Evolutionary conservation across 2,329 filamentous ascomycete genomes (phyloP).

Genomic region (Curvularia eragrostidis): DNA sequence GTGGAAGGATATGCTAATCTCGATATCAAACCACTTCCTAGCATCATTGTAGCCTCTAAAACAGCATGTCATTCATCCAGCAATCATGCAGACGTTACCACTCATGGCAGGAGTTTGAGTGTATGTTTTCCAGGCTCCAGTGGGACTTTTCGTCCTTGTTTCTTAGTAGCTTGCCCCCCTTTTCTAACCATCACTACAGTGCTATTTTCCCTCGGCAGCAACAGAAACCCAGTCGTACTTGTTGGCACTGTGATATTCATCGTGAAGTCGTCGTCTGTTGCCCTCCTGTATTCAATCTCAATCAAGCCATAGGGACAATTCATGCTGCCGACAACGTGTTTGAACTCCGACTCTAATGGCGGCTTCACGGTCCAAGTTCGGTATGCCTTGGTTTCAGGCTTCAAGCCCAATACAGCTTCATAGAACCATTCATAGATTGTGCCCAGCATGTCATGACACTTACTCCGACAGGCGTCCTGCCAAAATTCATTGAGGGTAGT

Average conservation of each 20-base stretch:
- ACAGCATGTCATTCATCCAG: no score
- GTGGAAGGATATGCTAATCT: no score
- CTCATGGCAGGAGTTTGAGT: no score
- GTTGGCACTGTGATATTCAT: constrained; percentile 36
- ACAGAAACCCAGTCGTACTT: constrained; percentile 26
- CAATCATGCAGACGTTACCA: no score
- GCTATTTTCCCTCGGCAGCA: constrained; percentile 14
- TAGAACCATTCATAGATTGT: not conserved
- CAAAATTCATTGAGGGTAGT: constrained; percentile 55
- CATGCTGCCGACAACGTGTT: constrained; percentile 47
- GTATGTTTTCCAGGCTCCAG: not conserved
- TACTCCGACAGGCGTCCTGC: constrained; percentile 52
- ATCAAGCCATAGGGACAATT: constrained; percentile 53
- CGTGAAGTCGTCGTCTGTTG: not conserved
- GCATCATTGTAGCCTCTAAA: no score
- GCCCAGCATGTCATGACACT: not conserved
- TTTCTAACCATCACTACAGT: not conserved
- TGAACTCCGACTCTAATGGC: constrained; percentile 33
- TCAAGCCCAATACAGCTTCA: not conserved
- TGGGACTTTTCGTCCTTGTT: not conserved
- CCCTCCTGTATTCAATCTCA: constrained; percentile 30
- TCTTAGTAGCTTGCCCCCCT: not conserved
- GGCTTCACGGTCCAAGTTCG: not conserved
- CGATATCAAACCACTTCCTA: no score
- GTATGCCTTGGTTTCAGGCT: not conserved